Percentiles rank a stretch among this genome's conserved stretches.
phyloP scores from a whole-genome alignment of 805 yeast genomes.

The Priceomyces haplophilus region DNA sequence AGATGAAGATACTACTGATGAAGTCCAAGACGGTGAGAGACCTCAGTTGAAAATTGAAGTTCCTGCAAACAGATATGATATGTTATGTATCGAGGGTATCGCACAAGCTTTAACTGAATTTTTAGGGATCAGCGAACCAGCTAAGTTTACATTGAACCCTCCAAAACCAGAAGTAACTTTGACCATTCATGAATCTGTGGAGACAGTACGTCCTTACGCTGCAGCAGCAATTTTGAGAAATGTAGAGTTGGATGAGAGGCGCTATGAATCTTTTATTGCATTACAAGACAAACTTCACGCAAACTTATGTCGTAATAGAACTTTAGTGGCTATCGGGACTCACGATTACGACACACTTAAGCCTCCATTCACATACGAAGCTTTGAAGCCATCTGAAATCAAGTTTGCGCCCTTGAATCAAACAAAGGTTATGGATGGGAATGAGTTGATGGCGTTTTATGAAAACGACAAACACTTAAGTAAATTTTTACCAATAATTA shows the following conservation, averaged over 20 bases:
- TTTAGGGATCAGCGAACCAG: constrained; percentile 64
- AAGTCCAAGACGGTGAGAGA: constrained; percentile 70
- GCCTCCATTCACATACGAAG: constrained; percentile 87
- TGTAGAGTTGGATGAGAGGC: constrained; percentile 74
- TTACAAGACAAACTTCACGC: constrained; percentile 95
- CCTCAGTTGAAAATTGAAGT: constrained; percentile 97
- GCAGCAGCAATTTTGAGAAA: constrained; percentile 92
- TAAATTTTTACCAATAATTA: constrained; percentile 82
- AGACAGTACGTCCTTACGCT: constrained; percentile 82
- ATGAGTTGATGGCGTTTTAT: constrained; percentile 81
- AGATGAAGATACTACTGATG: constrained; percentile 93
- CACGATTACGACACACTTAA: constrained; percentile 83
- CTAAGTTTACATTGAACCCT: constrained; percentile 62
- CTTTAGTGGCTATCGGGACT: constrained; percentile 97
- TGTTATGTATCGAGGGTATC: constrained; percentile 97
- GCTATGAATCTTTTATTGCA: constrained; percentile 91
- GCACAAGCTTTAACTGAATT: constrained; percentile 92
- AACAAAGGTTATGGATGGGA: constrained; percentile 66
- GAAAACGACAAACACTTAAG: constrained; percentile 88
- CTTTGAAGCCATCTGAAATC: constrained; percentile 72
- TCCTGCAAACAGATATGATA: constrained; percentile 97
- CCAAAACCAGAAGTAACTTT: constrained; percentile 60
- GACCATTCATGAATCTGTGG: constrained; percentile 73
- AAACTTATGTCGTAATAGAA: constrained; percentile 94
- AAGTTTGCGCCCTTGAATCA: constrained; percentile 75